Percentiles rank a stretch among this genome's conserved stretches.
phyloP scores from a whole-genome alignment of 1,284 basidiomycete genomes.

The Fomitopsis palustris region DNA sequence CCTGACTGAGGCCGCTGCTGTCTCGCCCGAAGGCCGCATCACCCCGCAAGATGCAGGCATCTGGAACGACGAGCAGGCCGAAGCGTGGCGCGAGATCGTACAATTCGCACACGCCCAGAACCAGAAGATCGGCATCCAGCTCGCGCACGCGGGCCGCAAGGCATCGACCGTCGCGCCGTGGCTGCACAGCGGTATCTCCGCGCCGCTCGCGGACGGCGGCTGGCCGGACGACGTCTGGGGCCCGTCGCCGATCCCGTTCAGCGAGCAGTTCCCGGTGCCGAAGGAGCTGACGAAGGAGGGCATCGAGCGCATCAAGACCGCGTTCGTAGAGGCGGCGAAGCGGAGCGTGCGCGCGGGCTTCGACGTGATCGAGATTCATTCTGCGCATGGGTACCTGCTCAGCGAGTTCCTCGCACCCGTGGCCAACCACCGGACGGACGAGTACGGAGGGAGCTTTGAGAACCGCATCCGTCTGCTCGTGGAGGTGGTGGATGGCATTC shows the following conservation, averaged over 20 bases:
- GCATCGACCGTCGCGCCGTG: conserved; percentile 62
- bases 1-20: conserved; percentile 64
- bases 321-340: conserved; percentile 58
- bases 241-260: conserved; percentile 57
- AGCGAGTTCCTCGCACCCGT: conserved; percentile 51
- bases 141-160: conserved; percentile 77
- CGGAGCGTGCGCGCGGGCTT: conserved; percentile 49
- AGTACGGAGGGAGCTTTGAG: conserved; percentile 54
- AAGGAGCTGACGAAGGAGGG: conserved; percentile 50
- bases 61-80: conserved; percentile 70
- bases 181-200: conserved; percentile 36
- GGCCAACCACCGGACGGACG: conserved; percentile 51
- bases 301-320: conserved; percentile 55
- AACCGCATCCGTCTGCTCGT: conserved; percentile 47
- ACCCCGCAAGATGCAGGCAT: conserved; percentile 67
- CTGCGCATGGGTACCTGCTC: conserved; percentile 38
- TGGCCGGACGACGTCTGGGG: conserved; percentile 52
- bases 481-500: conserved; percentile 42
- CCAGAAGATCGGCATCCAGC: conserved; percentile 67
- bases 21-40: conserved; percentile 76
- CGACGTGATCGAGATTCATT: conserved; percentile 35
- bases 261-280: conserved; percentile 46
- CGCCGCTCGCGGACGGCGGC: conserved; percentile 43
- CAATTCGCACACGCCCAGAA: conserved; percentile 64
- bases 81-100: conserved; percentile 60